phyloP scores from a whole-genome alignment of 495 filamentous ascomycete species.

The Penicillium paxilli region DNA sequence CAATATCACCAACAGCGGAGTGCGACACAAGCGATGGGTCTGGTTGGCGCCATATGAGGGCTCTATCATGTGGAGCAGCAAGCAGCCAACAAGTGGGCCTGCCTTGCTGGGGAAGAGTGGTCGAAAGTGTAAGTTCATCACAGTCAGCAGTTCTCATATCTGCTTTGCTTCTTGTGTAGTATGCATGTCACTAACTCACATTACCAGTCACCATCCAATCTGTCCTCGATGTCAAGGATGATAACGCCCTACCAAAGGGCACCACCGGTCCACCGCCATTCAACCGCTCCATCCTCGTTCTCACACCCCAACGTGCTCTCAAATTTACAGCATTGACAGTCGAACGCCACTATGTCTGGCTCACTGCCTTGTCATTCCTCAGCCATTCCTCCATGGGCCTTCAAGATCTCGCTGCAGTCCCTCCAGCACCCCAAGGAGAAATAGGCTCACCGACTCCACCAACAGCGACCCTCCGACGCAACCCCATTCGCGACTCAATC shows the following conservation, averaged over 20 bases:
- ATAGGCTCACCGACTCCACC: slow-evolving; percentile 37
- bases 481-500: slow-evolving; percentile 86
- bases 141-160: background rate
- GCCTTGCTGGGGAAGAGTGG: slow-evolving; percentile 94
- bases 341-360: slow-evolving; percentile 93
- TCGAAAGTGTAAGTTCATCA: slow-evolving; percentile 75
- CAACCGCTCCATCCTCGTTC: slow-evolving; percentile 91
- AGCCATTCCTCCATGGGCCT: slow-evolving; percentile 79
- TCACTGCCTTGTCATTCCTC: slow-evolving; percentile 90
- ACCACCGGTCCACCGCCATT: slow-evolving; percentile 58
- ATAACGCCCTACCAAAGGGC: slow-evolving; percentile 82
- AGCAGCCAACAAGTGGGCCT: slow-evolving; percentile 85
- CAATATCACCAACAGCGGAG: slow-evolving; percentile 55
- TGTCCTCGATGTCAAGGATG: slow-evolving; percentile 93
- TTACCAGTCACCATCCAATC: slow-evolving; percentile 86
- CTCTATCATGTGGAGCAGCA: slow-evolving; percentile 96
- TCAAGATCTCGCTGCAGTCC: slow-evolving; percentile 60
- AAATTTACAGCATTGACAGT: slow-evolving; percentile 86
- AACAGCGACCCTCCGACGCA: slow-evolving; percentile 47
- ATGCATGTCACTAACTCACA: slow-evolving; percentile 4
- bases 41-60: slow-evolving; percentile 97
- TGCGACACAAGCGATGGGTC: slow-evolving; percentile 95
- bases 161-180: background rate
- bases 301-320: slow-evolving; percentile 89
- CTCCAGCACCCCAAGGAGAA: slow-evolving; percentile 55